These are phyloP conservation scores for Entelexis paramagnoliae DNA, from an alignment of 1,139 yeast genomes.

Conservation along the genomic window DNA sequence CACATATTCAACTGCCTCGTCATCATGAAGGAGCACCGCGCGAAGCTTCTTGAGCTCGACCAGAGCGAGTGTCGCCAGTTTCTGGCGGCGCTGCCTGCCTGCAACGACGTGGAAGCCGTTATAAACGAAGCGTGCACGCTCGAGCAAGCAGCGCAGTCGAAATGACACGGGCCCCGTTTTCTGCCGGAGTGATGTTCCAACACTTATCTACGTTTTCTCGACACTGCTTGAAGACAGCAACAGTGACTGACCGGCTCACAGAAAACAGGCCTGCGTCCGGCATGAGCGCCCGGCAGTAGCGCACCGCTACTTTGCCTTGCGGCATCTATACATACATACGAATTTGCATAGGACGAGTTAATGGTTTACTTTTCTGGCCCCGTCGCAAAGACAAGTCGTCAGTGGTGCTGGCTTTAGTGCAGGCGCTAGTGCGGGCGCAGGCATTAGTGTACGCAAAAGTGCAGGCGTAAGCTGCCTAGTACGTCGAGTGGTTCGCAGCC, in stretches of 20 bases:
- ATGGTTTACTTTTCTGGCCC: too few relatives aligned
- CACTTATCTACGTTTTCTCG: constrained; percentile 21
- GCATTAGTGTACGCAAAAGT: too few relatives aligned
- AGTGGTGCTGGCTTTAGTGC: too few relatives aligned
- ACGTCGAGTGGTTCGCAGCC: too few relatives aligned
- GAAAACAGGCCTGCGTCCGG: neutral
- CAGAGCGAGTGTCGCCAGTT: constrained; percentile 81
- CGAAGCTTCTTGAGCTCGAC: constrained; percentile 71
- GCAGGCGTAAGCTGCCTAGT: too few relatives aligned
- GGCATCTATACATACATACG: too few relatives aligned
- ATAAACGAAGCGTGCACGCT: constrained; percentile 73
- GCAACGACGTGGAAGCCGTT: constrained; percentile 54
- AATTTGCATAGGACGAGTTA: too few relatives aligned
- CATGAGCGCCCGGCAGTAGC: too few relatives aligned
- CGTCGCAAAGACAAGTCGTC: too few relatives aligned
- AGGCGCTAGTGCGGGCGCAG: too few relatives aligned
- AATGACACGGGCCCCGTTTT: neutral
- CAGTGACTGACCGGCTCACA: neutral
- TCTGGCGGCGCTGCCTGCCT: constrained; percentile 45
- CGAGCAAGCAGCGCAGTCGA: neutral
- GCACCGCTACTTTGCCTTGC: too few relatives aligned
- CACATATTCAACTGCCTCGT: constrained; percentile 69
- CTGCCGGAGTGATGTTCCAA: constrained; percentile 12
- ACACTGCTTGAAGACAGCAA: constrained; percentile 15
- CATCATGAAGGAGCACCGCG: constrained; percentile 67